These are phyloP conservation scores for Venturia asperata DNA, from an alignment of 2,329 filamentous ascomycete species.

Conservation along the genomic window DNA sequence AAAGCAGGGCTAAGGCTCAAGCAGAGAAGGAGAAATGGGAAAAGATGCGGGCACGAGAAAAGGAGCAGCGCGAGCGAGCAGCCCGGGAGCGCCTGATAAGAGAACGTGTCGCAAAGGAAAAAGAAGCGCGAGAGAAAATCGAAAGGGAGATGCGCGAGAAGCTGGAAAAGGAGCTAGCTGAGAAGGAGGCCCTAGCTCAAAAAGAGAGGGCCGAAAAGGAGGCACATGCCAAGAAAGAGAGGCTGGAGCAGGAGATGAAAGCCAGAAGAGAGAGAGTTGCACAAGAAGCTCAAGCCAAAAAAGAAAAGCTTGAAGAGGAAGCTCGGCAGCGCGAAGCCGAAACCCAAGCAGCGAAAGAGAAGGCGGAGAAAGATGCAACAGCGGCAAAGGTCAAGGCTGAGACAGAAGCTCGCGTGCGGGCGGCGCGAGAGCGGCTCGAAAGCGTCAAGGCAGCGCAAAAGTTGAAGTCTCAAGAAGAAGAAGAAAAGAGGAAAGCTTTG, in stretches of 20 bases:
- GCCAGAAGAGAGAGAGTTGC: constrained; percentile 16
- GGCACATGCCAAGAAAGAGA: constrained; percentile 10
- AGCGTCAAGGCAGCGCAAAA: constrained; percentile 12
- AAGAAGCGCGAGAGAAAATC: constrained; percentile 21
- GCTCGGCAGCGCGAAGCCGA: constrained; percentile 16
- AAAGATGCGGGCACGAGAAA: constrained; percentile 19
- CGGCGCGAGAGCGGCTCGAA: constrained; percentile 19
- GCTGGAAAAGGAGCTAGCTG: constrained; percentile 11
- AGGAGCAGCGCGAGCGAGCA: constrained; percentile 20
- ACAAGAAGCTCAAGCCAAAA: constrained; percentile 16
- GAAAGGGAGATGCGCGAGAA: constrained; percentile 21
- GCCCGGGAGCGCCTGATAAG: constrained; percentile 18
- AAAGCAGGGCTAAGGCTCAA: constrained; percentile 19
- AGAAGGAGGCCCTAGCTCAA: constrained; percentile 6
- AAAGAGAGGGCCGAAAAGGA: constrained; percentile 17
- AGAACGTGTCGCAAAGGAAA: constrained; percentile 19
- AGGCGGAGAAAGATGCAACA: constrained; percentile 12
- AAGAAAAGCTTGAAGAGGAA: constrained; percentile 19
- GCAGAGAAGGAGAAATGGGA: constrained; percentile 21
- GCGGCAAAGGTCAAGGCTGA: constrained; percentile 15
- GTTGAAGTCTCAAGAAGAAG: constrained; percentile 19
- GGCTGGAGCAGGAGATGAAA: background rate
- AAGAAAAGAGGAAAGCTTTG: constrained; percentile 5
- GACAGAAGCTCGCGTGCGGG: background rate
- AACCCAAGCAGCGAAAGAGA: constrained; percentile 17